Base-by-base conservation (phyloP, 495 filamentous ascomycete species). In the Apiosordaria backusii region DNA sequence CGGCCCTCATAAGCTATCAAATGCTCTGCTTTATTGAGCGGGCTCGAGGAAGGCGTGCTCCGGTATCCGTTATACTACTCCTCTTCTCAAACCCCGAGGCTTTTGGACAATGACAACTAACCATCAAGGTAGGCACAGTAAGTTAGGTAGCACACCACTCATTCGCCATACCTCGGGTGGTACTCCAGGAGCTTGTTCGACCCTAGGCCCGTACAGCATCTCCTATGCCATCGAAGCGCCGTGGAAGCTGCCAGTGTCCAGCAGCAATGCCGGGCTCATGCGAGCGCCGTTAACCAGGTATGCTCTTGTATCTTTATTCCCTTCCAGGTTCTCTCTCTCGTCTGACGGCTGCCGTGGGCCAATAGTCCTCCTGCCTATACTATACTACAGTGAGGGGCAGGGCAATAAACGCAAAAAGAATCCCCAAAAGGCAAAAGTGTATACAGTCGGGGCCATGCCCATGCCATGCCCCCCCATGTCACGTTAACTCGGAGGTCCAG, bases 141-240 rank as follows among this genome's bases (percentile, higher is more conserved):
- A 55, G 16, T 18, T 15, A 29, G 3, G 1, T 45, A 45, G 16
- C 35, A 3, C 27, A 29, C 7, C 7, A 3, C 4, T 29, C 35
- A 45, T 45, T 45, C 16, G 35, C 35, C 35, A 18, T 45, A 15
- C 35, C 35, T 45, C 35, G 35, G 13, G 16, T 55, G 52, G 52
- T 5, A 4, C 22, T 55, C 5, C 4, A 55, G 52, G n/a, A 45
- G 16, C 19, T 23, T 5, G 23, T 59, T 59, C 19, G 59, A 45
- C 50, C 35, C 25, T 60, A 57, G 57, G 57, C 15, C 50, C 57
- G 29, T 68, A 62, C 62, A 68, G 66, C 50, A 68, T 68, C 66
- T 61, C 59, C 59, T 65, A 55, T 58, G 35, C 50, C 62, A 50
- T 57, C 50, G 66, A 68, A 61, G 66, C 50, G 57, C 57, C 22